Evolutionary conservation across 768 basidiomycete species (phyloP).

Genomic region (Dioszegia aurantiaca): DNA sequence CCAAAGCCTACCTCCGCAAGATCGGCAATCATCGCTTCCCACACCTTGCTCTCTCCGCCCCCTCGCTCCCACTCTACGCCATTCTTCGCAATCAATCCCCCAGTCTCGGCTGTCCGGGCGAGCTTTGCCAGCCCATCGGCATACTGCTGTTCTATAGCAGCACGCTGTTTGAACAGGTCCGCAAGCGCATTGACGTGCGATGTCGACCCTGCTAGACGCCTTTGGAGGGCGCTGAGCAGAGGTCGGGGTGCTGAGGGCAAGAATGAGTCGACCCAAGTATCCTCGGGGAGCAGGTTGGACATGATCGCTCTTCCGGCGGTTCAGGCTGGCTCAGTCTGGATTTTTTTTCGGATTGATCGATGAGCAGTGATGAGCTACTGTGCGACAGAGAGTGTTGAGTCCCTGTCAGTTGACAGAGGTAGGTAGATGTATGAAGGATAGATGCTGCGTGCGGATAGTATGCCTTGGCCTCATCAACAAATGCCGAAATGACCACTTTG

Average conservation of each 20-base stretch:
- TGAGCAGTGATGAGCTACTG: no score
- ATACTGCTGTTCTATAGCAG: slow-evolving; percentile 48
- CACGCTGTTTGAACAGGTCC: slow-evolving; percentile 50
- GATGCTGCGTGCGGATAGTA: neutral
- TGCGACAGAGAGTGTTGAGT: no score
- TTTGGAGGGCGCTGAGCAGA: slow-evolving; percentile 36
- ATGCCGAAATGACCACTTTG: neutral
- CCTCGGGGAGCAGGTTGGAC: slow-evolving; percentile 43
- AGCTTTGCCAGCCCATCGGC: slow-evolving; percentile 48
- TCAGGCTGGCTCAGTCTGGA: no score
- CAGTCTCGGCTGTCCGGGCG: slow-evolving; percentile 39
- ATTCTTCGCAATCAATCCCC: slow-evolving; percentile 28
- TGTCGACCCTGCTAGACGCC: slow-evolving; percentile 34
- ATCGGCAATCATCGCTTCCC: slow-evolving; percentile 46
- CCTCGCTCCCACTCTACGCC: slow-evolving; percentile 39
- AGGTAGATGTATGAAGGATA: neutral
- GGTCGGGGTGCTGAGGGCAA: slow-evolving; percentile 35
- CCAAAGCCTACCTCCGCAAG: slow-evolving; percentile 40
- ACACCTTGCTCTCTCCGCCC: slow-evolving; percentile 37
- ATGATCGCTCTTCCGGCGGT: no score
- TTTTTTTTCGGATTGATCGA: no score
- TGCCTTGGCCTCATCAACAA: neutral
- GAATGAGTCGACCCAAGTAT: slow-evolving; percentile 44
- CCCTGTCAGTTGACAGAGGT: no score
- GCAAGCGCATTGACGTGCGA: slow-evolving; percentile 46